phyloP scores from a whole-genome alignment of 257 asterid genomes.

The Fraxinus pennsylvanica region DNA sequence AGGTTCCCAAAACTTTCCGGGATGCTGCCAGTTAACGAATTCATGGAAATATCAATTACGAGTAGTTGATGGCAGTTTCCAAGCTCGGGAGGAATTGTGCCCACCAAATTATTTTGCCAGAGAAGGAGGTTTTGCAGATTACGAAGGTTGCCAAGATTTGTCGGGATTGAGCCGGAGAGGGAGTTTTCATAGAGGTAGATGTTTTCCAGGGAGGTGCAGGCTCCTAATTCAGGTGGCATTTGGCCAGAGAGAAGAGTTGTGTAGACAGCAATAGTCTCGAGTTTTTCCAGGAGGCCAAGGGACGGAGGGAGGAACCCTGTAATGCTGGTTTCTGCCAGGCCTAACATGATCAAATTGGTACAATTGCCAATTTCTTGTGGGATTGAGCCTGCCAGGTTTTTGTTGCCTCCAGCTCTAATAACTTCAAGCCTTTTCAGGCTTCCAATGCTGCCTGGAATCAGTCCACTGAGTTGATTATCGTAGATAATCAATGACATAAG shows the following conservation, averaged over 20 bases:
- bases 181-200: constrained; percentile 69
- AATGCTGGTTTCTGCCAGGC: constrained; percentile 72
- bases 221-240: constrained; percentile 73
- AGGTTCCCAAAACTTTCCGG: constrained; percentile 62
- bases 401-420: constrained; percentile 78
- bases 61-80: constrained; percentile 49
- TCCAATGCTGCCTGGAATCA: constrained; percentile 59
- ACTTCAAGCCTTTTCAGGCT: constrained; percentile 50
- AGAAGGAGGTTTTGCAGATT: constrained; percentile 55
- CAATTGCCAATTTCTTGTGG: constrained; percentile 73
- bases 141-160: constrained; percentile 47
- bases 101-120: constrained; percentile 71
- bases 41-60: constrained; percentile 62
- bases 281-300: constrained; percentile 53
- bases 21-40: constrained; percentile 60
- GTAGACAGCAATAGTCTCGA: constrained; percentile 63
- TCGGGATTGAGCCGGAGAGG: constrained; percentile 65
- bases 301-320: constrained; percentile 71
- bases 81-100: constrained; percentile 58
- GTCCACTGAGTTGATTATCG: constrained; percentile 66
- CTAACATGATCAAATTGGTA: constrained; percentile 50
- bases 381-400: constrained; percentile 62
- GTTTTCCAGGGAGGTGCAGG: constrained; percentile 45
- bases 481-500: constrained; percentile 45
- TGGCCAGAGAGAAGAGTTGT: constrained; percentile 74